These are phyloP conservation scores for Aspergillus thermomutatus DNA, from an alignment of 2,329 filamentous ascomycete species.

Conservation along the genomic window DNA sequence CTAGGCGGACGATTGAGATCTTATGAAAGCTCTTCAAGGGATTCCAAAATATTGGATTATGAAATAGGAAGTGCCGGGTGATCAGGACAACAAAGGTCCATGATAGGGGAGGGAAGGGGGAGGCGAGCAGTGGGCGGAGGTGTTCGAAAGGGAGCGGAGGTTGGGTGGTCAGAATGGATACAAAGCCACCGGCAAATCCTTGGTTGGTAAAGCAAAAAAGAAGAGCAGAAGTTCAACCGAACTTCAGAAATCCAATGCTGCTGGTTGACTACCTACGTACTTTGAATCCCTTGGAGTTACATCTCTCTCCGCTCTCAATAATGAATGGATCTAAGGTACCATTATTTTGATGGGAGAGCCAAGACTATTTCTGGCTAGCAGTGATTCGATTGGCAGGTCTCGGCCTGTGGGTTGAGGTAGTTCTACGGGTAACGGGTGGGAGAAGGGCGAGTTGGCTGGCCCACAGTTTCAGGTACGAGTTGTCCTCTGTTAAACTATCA, in stretches of 20 bases:
- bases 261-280: neutral
- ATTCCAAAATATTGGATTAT: neutral
- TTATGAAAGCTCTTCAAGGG: neutral
- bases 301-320: neutral
- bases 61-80: neutral
- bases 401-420: constrained; percentile 1
- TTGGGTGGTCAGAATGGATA: constrained; percentile 3
- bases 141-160: neutral
- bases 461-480: neutral
- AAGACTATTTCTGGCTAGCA: neutral
- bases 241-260: neutral
- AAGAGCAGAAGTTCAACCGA: neutral
- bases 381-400: constrained; percentile 3
- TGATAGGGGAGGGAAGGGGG: constrained; percentile 8
- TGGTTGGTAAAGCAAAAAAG: neutral
- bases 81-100: constrained; percentile 13
- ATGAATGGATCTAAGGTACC: neutral
- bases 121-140: constrained; percentile 4
- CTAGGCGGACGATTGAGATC: constrained; percentile 6
- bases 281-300: no score
- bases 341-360: neutral
- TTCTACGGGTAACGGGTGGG: neutral
- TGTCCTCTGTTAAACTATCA: neutral
- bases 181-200: constrained; percentile 10
- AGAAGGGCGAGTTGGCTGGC: neutral